A percentile compares a stretch with the other conserved stretches of the same genome.
phyloP scores from a whole-genome alignment of 345 rosid species.

The Gossypioides kirkii region DNA sequence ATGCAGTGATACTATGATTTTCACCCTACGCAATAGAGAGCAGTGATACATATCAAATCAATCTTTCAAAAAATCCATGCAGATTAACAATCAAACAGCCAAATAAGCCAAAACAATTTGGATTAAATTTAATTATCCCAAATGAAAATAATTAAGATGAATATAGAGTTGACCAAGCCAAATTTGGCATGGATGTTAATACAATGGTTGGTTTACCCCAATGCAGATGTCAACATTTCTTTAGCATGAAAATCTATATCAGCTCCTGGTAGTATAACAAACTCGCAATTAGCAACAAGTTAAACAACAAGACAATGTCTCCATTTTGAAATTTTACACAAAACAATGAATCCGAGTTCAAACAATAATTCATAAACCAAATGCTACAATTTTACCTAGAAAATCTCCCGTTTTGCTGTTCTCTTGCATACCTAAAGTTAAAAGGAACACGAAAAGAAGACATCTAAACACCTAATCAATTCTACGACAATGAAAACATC shows the following conservation, averaged over 20 bases:
- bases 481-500: neutral
- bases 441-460: neutral
- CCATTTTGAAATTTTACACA: neutral
- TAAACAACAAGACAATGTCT: neutral
- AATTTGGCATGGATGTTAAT: neutral
- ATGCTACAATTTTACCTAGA: neutral
- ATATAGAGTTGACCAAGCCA: neutral
- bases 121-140: neutral
- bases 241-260: neutral
- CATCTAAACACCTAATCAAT: neutral
- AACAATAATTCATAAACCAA: neutral
- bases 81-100: neutral
- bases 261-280: neutral
- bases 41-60: neutral
- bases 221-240: neutral
- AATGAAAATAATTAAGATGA: neutral
- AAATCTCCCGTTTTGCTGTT: neutral
- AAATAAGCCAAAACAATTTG: neutral
- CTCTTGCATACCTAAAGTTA: neutral
- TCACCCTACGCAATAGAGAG: neutral
- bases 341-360: neutral
- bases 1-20: neutral
- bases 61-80: neutral
- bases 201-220: neutral
- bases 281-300: neutral